Base-by-base conservation (phyloP, 2,329 filamentous ascomycete species). In the Neofusicoccum kwambonambiense region DNA sequence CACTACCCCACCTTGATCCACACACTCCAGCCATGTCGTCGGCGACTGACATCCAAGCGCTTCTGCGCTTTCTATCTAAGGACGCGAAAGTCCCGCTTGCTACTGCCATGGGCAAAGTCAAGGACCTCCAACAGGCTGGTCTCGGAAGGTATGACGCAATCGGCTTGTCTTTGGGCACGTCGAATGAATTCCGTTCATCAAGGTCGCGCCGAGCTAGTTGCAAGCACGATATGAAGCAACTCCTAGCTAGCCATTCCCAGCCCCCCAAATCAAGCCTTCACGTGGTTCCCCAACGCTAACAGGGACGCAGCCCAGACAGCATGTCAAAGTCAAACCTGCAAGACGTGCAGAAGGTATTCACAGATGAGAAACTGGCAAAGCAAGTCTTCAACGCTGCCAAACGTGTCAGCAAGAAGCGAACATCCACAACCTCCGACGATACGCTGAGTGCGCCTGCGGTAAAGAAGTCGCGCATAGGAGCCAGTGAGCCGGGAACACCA, bases 331-430 rank as follows among this genome's bases (percentile, higher is more conserved):
- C 80, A 19, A 77, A 83, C 37, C 66, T 82, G 19, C 70, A 76
- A 49, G 73, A 68, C 3, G 68, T 88, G 13, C 77, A 81, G 66
- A 66, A 73, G 2, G 73, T 82, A 11, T 81, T 83, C 66, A 66
- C 68, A 15, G 84, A 87, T 63, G 81, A 84, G 7, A 87, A 87
- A 69, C 47, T 82, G 3, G 80, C 83, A 13, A 87, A 85, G 69
- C 83, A 87, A 71, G 78, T 87, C 13, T 75, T 83, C 51, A 84
- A 82, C 68, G 84, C 85, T 37, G 84, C 85, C 2, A 87, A 87
- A 74, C 78, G 83, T 17, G 75, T 82, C 2, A 79, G 77, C 4
- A 88, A 86, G 73, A 88, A 88, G 71, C 82, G 86, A 27, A 68
- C 70, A 52, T 74, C 80, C 4, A 15, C 57, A 8, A 9, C 19